A percentile compares a stretch with the other conserved stretches of the same genome.
phyloP scores from a whole-genome alignment of 768 basidiomycete species.

The Lentinula boryana region DNA sequence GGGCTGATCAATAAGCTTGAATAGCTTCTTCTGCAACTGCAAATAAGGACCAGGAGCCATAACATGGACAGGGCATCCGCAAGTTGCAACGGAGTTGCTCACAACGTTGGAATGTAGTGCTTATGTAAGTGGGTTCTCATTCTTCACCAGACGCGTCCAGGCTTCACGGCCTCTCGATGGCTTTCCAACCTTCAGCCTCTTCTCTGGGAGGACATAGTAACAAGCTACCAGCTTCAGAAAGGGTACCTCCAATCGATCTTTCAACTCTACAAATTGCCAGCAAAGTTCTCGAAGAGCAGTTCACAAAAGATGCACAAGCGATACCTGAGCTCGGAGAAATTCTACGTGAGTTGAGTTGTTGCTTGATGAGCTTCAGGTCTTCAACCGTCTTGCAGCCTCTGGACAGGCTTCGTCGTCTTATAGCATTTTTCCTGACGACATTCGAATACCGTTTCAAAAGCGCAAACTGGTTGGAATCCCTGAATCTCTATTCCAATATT shows the following conservation, averaged over 20 bases:
- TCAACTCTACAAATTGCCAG: conserved; percentile 60
- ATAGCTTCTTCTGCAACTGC: conserved; percentile 12
- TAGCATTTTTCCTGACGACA: conserved; percentile 72
- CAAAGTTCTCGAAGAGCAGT: conserved; percentile 58
- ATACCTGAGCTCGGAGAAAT: conserved; percentile 74
- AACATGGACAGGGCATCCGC: not conserved
- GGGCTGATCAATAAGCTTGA: conserved; percentile 13
- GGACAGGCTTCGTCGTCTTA: conserved; percentile 72
- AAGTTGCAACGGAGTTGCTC: not conserved
- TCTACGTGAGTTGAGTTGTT: conserved; percentile 44
- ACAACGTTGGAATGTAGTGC: no score
- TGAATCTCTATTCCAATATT: conserved; percentile 72
- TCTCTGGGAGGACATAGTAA: not conserved
- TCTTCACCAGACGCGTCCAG: not conserved
- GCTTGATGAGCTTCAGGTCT: not conserved
- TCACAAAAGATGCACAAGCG: conserved; percentile 66
- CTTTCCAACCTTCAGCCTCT: conserved; percentile 13
- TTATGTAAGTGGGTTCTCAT: not conserved
- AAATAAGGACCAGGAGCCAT: not conserved
- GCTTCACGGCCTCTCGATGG: not conserved
- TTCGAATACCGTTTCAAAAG: conserved; percentile 76
- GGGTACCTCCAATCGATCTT: conserved; percentile 47
- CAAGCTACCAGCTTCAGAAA: conserved; percentile 9
- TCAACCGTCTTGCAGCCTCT: conserved; percentile 29
- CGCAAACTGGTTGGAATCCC: conserved; percentile 71